Evolutionary conservation across 2,329 filamentous ascomycete species (phyloP).

Genomic region (Fusarium sp.): DNA sequence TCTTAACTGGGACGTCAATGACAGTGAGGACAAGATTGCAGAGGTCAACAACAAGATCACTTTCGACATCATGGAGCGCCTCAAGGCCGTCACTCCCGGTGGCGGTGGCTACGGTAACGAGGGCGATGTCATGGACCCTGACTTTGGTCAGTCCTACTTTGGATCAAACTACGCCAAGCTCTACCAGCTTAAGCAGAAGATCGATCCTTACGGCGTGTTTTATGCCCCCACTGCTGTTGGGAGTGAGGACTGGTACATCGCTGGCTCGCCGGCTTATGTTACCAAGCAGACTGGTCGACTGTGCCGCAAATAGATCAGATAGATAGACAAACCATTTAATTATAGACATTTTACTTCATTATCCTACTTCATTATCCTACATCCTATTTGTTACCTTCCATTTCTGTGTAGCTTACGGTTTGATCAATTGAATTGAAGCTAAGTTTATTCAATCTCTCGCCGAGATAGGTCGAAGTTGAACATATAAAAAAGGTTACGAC

Average conservation of each 20-base stretch:
- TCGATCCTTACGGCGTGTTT: conserved; percentile 54
- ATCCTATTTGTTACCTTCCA: background rate
- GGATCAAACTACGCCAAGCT: conserved; percentile 53
- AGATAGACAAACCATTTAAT: background rate
- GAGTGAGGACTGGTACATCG: conserved; percentile 53
- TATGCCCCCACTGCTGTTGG: conserved; percentile 55
- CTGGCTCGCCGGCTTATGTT: conserved; percentile 26
- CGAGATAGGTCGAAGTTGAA: too few relatives aligned
- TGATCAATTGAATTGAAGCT: too few relatives aligned
- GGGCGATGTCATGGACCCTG: conserved; percentile 53
- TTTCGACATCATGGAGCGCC: conserved; percentile 34
- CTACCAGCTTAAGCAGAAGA: conserved; percentile 52
- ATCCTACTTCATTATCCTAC: background rate
- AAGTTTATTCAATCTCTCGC: too few relatives aligned
- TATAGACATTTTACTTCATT: background rate
- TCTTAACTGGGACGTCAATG: conserved; percentile 41
- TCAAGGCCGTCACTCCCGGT: conserved; percentile 43
- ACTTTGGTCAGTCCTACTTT: conserved; percentile 55
- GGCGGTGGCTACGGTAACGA: conserved; percentile 50
- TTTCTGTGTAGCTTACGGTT: too few relatives aligned
- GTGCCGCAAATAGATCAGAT: conserved; percentile 25
- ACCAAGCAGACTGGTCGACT: conserved; percentile 38
- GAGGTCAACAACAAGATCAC: conserved; percentile 48
- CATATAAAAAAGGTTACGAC: too few relatives aligned
- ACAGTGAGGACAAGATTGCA: conserved; percentile 19